phyloP scores from a whole-genome alignment of 192 early-diverging fungal genomes.

The Coemansia furcata region DNA sequence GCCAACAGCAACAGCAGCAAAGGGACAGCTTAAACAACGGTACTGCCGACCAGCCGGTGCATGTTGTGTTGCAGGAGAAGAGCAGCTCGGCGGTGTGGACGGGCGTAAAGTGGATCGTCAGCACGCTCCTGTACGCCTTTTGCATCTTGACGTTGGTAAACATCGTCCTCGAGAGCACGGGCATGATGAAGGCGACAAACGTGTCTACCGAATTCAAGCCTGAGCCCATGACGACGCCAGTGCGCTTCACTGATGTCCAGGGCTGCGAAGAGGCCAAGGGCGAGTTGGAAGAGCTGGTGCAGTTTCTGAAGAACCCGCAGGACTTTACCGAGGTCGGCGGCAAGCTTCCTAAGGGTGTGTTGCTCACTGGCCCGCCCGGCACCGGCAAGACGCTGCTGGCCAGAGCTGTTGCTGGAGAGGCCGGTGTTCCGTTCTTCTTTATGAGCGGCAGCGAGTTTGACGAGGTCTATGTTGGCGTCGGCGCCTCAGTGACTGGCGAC shows the following conservation, averaged over 20 bases:
- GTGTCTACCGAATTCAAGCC: constrained; percentile 30
- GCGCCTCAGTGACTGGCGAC: constrained; percentile 62
- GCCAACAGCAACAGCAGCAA: constrained; percentile 5
- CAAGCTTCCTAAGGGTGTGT: constrained; percentile 90
- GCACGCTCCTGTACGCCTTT: constrained; percentile 55
- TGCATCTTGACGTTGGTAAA: constrained; percentile 70
- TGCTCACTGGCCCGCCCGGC: constrained; percentile 88
- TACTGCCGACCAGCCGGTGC: constrained; percentile 28
- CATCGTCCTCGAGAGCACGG: constrained; percentile 68
- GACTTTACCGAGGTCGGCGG: constrained; percentile 92
- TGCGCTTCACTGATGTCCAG: constrained; percentile 92
- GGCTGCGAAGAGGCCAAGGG: constrained; percentile 98
- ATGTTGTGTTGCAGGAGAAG: constrained; percentile 40
- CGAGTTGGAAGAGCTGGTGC: constrained; percentile 94
- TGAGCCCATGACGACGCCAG: constrained; percentile 38
- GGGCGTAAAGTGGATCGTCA: constrained; percentile 38
- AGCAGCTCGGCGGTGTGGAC: constrained; percentile 26
- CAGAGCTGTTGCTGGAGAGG: constrained; percentile 95
- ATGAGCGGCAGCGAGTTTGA: constrained; percentile 99
- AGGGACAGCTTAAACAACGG: constrained; percentile 8
- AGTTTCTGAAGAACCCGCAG: constrained; percentile 90
- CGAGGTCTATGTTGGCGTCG: constrained; percentile 98
- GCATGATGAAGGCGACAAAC: constrained; percentile 59
- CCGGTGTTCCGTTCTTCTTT: constrained; percentile 97
- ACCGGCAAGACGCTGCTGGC: constrained; percentile 98